phyloP scores from a whole-genome alignment of 495 filamentous ascomycete species.

The Aspergillus homomorphus region DNA sequence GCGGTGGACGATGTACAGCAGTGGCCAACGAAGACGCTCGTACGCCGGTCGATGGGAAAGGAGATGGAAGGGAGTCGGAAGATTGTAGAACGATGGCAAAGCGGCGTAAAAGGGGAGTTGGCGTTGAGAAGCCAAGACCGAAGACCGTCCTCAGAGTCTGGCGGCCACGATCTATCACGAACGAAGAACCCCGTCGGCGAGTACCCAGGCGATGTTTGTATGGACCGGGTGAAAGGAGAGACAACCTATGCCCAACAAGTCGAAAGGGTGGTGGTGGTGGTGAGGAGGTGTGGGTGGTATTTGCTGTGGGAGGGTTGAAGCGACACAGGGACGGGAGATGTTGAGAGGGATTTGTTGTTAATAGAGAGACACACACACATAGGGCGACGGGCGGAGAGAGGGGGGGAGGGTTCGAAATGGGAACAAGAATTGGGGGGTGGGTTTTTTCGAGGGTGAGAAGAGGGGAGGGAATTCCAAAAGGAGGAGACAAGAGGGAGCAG shows the following conservation, averaged over 20 bases:
- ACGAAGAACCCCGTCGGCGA: slow-evolving; percentile 3
- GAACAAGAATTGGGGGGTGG: neutral
- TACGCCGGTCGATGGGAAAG: slow-evolving; percentile 4
- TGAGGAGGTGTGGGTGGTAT: neutral
- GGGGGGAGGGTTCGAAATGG: neutral
- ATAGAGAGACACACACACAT: neutral
- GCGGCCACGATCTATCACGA: slow-evolving; percentile 14
- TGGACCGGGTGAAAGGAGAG: slow-evolving; percentile 2
- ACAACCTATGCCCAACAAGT: neutral
- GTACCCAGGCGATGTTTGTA: slow-evolving; percentile 4
- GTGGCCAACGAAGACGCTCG: slow-evolving; percentile 11
- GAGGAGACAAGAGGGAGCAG: neutral
- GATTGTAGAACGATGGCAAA: slow-evolving; percentile 16
- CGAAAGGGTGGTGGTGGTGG: neutral
- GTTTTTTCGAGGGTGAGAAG: neutral
- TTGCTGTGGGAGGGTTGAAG: neutral
- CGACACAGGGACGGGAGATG: neutral
- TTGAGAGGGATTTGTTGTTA: neutral
- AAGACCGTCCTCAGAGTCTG: slow-evolving; percentile 21
- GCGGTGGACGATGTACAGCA: neutral
- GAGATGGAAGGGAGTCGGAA: slow-evolving; percentile 7
- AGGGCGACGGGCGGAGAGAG: neutral
- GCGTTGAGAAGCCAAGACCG: slow-evolving; percentile 25
- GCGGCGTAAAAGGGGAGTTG: slow-evolving; percentile 17
- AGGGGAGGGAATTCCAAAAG: neutral